A percentile compares a stretch with the other conserved stretches of the same genome.
Conservation (phyloP, 306 rosid species). For the Ammopiptanthus mongolicus region DNA sequence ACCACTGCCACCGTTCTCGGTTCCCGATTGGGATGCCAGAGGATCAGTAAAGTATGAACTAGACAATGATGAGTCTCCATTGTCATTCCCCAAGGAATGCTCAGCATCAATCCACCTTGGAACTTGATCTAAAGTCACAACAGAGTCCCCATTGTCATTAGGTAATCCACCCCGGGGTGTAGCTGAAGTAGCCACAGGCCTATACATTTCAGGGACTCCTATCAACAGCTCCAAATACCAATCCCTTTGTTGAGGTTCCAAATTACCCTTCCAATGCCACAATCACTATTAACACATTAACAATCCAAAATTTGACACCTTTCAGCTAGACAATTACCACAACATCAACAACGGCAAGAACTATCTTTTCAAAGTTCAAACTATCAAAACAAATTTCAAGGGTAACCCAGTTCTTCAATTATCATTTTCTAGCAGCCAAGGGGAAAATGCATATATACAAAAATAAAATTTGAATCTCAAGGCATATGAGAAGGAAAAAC, state of each 20-base stretch:
- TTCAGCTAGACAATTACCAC: constrained; percentile 14
- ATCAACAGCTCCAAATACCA: constrained; percentile 23
- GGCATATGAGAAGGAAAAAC: neutral
- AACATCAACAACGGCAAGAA: constrained; percentile 10
- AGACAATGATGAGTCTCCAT: constrained; percentile 64
- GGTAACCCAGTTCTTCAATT: constrained; percentile 21
- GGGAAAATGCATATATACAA: constrained; percentile 12
- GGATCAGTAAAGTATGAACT: constrained; percentile 74
- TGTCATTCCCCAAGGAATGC: constrained; percentile 49
- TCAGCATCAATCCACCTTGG: constrained; percentile 94
- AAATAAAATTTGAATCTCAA: constrained; percentile 12
- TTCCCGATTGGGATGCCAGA: constrained; percentile 47
- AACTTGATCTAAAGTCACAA: constrained; percentile 84
- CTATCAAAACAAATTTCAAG: neutral
- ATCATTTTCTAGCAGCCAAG: constrained; percentile 9
- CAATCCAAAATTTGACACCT: constrained; percentile 14
- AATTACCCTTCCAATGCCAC: constrained; percentile 16
- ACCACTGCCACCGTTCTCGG: constrained; percentile 36
- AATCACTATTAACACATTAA: constrained; percentile 22
- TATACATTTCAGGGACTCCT: constrained; percentile 52
- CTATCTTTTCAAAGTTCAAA: constrained; percentile 1
- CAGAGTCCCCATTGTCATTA: constrained; percentile 58
- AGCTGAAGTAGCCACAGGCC: constrained; percentile 58
- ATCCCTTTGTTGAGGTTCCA: constrained; percentile 17
- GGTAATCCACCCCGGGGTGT: constrained; percentile 56